These are phyloP conservation scores for Salinomyces thailandicus DNA, from an alignment of 2,329 filamentous ascomycete genomes.

Conservation along the genomic window DNA sequence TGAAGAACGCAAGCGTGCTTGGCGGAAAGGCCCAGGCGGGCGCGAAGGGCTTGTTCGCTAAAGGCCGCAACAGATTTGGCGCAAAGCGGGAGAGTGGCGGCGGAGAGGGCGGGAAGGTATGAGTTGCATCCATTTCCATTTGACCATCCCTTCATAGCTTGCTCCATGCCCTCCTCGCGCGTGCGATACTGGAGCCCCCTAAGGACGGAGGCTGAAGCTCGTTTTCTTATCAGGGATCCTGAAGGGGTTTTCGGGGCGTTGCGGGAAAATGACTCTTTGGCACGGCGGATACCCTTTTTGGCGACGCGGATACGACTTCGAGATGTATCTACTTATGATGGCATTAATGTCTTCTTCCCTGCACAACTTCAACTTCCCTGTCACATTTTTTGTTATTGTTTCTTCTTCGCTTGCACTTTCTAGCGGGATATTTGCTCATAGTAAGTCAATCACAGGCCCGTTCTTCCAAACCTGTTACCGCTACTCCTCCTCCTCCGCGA, in stretches of 20 bases:
- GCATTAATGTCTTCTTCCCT: neutral
- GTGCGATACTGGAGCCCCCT: no score
- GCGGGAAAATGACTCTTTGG: no score
- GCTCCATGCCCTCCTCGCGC: no score
- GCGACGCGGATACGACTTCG: neutral
- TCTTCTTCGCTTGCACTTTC: conserved; percentile 8
- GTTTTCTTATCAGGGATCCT: no score
- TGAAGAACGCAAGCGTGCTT: conserved; percentile 67
- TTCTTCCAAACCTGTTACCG: neutral
- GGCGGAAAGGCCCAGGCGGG: conserved; percentile 64
- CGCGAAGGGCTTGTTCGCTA: conserved; percentile 82
- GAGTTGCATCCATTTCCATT: conserved; percentile 29
- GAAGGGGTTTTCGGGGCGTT: no score
- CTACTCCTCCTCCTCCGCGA: conserved; percentile 2
- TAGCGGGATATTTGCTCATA: conserved; percentile 6
- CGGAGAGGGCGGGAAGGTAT: conserved; percentile 81
- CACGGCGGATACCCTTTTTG: neutral
- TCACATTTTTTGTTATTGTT: neutral
- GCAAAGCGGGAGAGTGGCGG: conserved; percentile 47
- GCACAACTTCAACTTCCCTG: neutral
- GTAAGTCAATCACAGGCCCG: conserved; percentile 8
- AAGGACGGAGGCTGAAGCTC: no score
- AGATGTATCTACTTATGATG: neutral
- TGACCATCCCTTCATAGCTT: no score
- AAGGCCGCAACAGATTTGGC: conserved; percentile 72